Base-by-base conservation (phyloP, 2,329 filamentous ascomycete species). In the Cercospora sp. region DNA sequence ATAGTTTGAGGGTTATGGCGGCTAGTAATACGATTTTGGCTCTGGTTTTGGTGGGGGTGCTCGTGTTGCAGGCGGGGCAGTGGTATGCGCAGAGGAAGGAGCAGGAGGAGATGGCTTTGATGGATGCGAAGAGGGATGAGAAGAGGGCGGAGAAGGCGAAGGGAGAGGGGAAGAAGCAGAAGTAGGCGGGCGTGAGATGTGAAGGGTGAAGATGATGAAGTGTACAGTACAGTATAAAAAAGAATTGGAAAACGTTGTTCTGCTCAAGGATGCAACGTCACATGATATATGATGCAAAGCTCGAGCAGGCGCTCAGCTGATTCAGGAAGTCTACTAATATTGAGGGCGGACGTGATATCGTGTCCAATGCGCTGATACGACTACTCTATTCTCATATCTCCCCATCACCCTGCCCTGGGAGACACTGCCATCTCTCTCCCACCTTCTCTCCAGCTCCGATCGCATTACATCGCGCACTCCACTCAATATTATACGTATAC, bases 21-120 rank as follows among this genome's bases (percentile, higher is more conserved):
- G 95, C 95, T 7, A 97, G 93, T 80, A 97, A 99, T 81, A 98
- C 95, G 3, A 99, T 99, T 78, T 82, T 98, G 66, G 95, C 94
- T 39, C 86, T 99, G 55, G 93, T 99, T 31, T 82, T 99, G 63
- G 90, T 98, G 3, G 95, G 95, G 5, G 92, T 99, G 9, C 79
- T 99, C 72, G 92, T 97, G 36, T 82, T 99, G 77, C 95, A 99
- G 87, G 93, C 93, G 20, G 95, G 95, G 10, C 93, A 98, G 86
- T 98, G 94, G 95, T 99, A 99, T 82, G 95, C 95, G 28, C 94
- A 98, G 86, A 87, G 92, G 78, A 96, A 96, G 83, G 94, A 98
- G 81, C 86, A 86, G 76, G 91, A 94, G 78, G 94, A 97, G 80
- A 85, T 87, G 65, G 88, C 87, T 76, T 86, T 88, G 77, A 85